Percentiles rank a stretch among this genome's conserved stretches.
phyloP scores from a whole-genome alignment of 2,329 filamentous ascomycete genomes.

The Beauveria sp. region DNA sequence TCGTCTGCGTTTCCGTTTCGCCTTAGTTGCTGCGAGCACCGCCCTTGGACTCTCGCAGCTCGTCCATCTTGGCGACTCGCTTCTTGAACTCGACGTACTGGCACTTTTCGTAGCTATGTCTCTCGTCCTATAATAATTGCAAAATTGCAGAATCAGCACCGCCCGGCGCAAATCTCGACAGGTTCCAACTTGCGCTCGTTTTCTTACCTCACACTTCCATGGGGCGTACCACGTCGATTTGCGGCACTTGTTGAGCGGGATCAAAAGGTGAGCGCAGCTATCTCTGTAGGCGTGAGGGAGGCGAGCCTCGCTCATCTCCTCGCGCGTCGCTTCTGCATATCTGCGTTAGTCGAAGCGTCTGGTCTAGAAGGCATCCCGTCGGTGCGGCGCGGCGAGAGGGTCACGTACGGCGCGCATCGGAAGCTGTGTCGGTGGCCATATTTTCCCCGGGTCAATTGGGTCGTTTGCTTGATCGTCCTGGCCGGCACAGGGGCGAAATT shows the following conservation, averaged over 20 bases:
- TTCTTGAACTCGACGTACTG: conserved; percentile 99
- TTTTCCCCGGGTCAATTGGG: conserved; percentile 26
- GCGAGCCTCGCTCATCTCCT: conserved; percentile 88
- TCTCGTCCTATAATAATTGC: conserved; percentile 62
- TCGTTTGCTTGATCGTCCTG: neutral
- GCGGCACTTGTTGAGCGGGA: conserved; percentile 92
- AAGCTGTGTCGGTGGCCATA: conserved; percentile 30
- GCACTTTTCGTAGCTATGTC: conserved; percentile 98
- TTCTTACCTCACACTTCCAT: conserved; percentile 91
- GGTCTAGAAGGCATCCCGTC: conserved; percentile 15
- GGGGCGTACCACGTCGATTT: conserved; percentile 87
- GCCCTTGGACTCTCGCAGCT: conserved; percentile 78
- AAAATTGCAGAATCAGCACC: neutral
- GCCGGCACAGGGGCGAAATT: neutral
- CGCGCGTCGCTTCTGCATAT: conserved; percentile 63
- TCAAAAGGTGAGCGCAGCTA: conserved; percentile 88
- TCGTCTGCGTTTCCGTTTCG: neutral
- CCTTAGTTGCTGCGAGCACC: conserved; percentile 76
- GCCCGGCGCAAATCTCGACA: neutral
- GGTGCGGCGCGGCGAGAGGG: neutral
- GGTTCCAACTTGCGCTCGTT: neutral
- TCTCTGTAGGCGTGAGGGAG: conserved; percentile 89
- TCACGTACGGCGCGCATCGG: conserved; percentile 32
- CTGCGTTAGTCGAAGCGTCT: neutral
- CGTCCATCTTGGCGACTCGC: conserved; percentile 97